These are phyloP conservation scores for Penicillium tannophilum DNA, from an alignment of 495 filamentous ascomycete genomes.

Conservation along the genomic window DNA sequence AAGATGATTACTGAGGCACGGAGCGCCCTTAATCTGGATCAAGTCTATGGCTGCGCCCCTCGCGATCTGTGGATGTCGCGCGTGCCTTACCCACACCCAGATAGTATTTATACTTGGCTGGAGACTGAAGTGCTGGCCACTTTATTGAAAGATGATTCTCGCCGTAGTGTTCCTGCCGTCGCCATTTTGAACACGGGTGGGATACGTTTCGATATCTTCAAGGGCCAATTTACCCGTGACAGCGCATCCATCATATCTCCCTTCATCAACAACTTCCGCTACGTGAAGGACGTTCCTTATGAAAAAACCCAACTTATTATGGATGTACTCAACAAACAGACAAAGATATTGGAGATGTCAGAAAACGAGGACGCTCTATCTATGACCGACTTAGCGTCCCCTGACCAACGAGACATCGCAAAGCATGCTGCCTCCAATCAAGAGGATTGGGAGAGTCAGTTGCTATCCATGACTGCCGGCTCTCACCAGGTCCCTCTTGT, in stretches of 20 bases:
- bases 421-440: constrained; percentile 10
- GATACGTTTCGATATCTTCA: constrained; percentile 93
- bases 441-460: neutral
- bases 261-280: constrained; percentile 79
- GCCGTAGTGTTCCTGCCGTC: constrained; percentile 58
- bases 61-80: constrained; percentile 78
- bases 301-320: constrained; percentile 68
- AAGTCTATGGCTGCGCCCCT: constrained; percentile 80
- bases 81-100: constrained; percentile 64
- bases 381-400: constrained; percentile 34
- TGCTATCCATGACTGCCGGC: neutral
- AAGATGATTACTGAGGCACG: constrained; percentile 70
- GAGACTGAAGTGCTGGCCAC: constrained; percentile 71
- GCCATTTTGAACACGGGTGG: constrained; percentile 86
- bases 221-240: constrained; percentile 86
- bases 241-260: constrained; percentile 83
- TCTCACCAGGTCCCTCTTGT: constrained; percentile 32
- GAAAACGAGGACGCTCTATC: constrained; percentile 17
- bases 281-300: constrained; percentile 79
- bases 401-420: constrained; percentile 36
- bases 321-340: constrained; percentile 71
- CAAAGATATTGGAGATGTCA: constrained; percentile 50
- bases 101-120: constrained; percentile 82
- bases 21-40: constrained; percentile 69
- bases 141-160: constrained; percentile 53